Evolutionary conservation across 805 yeast species (phyloP).

Genomic region (Saccharomycopsis fodiens): DNA sequence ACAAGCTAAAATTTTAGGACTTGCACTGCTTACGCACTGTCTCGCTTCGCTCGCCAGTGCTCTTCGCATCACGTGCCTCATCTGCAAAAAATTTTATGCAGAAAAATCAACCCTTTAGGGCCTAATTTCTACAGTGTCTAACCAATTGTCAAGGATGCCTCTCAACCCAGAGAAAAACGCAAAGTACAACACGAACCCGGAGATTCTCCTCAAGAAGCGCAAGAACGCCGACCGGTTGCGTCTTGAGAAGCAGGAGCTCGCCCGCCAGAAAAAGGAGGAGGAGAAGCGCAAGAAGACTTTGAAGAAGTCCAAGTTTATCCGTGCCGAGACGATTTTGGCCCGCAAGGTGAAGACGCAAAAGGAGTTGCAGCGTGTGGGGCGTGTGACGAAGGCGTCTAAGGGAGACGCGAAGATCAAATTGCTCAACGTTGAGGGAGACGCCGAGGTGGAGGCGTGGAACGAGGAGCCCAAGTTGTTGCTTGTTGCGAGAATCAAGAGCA

Average conservation of each 20-base stretch:
- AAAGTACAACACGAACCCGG: conserved; percentile 57
- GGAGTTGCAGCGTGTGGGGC: conserved; percentile 59
- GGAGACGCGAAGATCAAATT: conserved; percentile 23
- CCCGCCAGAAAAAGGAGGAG: conserved; percentile 41
- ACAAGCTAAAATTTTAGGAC: no score
- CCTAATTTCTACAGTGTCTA: no score
- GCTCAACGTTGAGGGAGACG: conserved; percentile 22
- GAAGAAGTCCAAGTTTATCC: conserved; percentile 47
- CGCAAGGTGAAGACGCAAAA: conserved; percentile 57
- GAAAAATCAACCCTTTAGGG: no score
- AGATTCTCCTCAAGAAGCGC: conserved; percentile 68
- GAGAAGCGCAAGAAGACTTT: conserved; percentile 36
- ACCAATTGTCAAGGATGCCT: conserved; percentile 23
- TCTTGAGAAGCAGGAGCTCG: conserved; percentile 63
- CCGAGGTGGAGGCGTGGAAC: conserved; percentile 30
- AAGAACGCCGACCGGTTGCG: conserved; percentile 70
- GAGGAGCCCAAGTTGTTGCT: conserved; percentile 48
- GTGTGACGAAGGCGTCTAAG: conserved; percentile 43
- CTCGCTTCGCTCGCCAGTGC: no score
- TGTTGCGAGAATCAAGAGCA: conserved; percentile 61
- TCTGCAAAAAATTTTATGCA: no score
- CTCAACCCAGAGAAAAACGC: conserved; percentile 30
- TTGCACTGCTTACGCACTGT: no score
- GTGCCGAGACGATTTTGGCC: conserved; percentile 70
- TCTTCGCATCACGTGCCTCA: no score